Evolutionary conservation across 306 rosid species (phyloP).

Genomic region (Castanopsis chinensis): DNA sequence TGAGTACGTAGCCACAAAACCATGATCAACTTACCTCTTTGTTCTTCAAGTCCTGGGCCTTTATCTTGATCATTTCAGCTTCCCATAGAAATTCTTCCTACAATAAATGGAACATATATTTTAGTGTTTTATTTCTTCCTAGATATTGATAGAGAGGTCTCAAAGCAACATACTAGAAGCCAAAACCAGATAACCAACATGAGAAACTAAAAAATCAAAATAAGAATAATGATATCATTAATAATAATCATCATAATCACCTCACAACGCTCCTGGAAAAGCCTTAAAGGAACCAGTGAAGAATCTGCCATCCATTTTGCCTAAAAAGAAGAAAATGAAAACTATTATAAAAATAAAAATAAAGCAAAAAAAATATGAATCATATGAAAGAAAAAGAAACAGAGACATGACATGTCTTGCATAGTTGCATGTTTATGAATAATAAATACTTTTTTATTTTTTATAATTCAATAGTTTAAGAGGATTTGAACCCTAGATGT

Average conservation of each 20-base stretch:
- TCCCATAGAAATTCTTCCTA: slow-evolving; percentile 97
- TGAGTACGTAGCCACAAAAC: neutral
- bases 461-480: too few relatives aligned
- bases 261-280: slow-evolving; percentile 98
- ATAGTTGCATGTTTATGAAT: neutral
- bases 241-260: slow-evolving; percentile 32
- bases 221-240: neutral
- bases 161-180: slow-evolving; percentile 16
- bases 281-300: slow-evolving; percentile 74
- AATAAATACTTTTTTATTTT: neutral
- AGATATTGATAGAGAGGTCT: neutral
- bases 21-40: slow-evolving; percentile 70
- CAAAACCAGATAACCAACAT: slow-evolving; percentile 6
- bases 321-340: slow-evolving; percentile 31
- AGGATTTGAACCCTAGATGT: too few relatives aligned
- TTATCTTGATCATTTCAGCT: slow-evolving; percentile 93
- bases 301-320: slow-evolving; percentile 97
- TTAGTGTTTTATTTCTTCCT: neutral
- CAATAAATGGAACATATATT: slow-evolving; percentile 12
- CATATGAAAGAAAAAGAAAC: neutral
- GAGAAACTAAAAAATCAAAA: neutral
- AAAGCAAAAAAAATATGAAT: neutral
- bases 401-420: neutral
- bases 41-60: slow-evolving; percentile 94
- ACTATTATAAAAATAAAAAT: neutral